Base-by-base conservation (phyloP, 2,329 filamentous ascomycete genomes). In the Neurospora crassa region DNA sequence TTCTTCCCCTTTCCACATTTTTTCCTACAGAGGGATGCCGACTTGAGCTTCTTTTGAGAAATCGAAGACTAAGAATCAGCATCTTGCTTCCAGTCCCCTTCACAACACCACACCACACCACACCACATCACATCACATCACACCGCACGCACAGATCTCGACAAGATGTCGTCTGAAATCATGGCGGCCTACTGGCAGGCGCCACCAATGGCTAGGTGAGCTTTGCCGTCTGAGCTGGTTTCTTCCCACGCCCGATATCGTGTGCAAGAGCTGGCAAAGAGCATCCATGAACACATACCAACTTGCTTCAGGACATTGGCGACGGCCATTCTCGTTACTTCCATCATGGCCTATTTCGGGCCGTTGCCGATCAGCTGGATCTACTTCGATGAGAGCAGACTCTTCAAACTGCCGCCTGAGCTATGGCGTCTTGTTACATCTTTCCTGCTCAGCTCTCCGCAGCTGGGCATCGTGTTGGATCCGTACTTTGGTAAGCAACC, bases 401-500 rank as follows among this genome's bases (percentile, higher is more conserved):
- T 92, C 71, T 86, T 90, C 77, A 85, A 84, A 71, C 81, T 88
- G 68, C 83, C 87, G 53, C 83, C 83, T 43, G 79, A 82, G 72
- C 75, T 85, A 71, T 84, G 84, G 80, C 82, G 83, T 68, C 72
- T 82, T 24, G 76, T 81, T 40, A 83, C 82, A 47, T 80, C 78
- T 77, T 85, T 84, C 78, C 73, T 85, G 41, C 70, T 86, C 41
- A 82, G 81, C 29, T 74, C 76, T 5, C 81, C 82, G 8, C 70
- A 80, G 68, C 71, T 85, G 71, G 78, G 82, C 68, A 88, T 94
- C 75, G 78, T 94, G 70, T 83, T 93, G 78, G 91, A 94, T 79
- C 89, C 92, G 63, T 93, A 92, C 82, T 91, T 92, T 77, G 79
- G 87, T 89, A 85, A 75, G 85, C 75, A 68, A 72, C 72, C 72